Base-by-base conservation (phyloP, 2,329 filamentous ascomycete species). In the Didymella sp. region DNA sequence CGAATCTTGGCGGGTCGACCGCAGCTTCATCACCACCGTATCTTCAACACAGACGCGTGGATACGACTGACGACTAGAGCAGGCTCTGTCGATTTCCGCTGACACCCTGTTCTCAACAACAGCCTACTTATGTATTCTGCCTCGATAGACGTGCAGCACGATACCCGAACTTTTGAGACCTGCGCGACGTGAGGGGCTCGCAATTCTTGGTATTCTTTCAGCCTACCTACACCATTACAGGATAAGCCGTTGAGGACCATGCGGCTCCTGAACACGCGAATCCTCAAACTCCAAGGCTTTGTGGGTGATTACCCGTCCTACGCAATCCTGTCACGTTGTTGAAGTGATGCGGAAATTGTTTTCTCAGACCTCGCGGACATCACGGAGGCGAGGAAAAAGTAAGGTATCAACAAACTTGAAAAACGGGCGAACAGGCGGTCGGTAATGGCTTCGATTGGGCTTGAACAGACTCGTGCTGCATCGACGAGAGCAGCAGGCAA, bases 391-490 rank as follows among this genome's bases (percentile, higher is more conserved):
- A 58, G 19, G 19, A 48, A 24, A 25, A 68, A 53, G 35, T 41
- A 47, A 9, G 68, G 61, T 0, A 63, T 60, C 21, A 33, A 27
- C 1, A 72, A 72, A n/a, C 48, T 70, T 9, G 27, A 55, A 21
- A 56, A 6, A 52, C 58, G 0, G 64, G 65, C 15, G 17, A 51
- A 6, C 48, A 56, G 13, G 62, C 67, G 2, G 2, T 22, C 2
- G 24, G 33, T 15, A 53, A 68, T 28, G 45, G 40, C 0, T 57
- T 58, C 2, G 24, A 52, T 0, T 67, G 58, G 1, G 45, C 45
- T 1, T 69, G 63, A 62, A 52, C 66, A 1, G 62, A 68, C 22
- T 65, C 60, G 1, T 69, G 62, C 15, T 65, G 66, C 24, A 69
- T 69, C n/a, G 60, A 69, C n/a, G 67, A 68, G 21, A 55, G 33